Evolutionary conservation across 257 asterid genomes (phyloP), one percentile per base, ranked within the genome.

Genomic region (Solanum gandarillasii): DNA sequence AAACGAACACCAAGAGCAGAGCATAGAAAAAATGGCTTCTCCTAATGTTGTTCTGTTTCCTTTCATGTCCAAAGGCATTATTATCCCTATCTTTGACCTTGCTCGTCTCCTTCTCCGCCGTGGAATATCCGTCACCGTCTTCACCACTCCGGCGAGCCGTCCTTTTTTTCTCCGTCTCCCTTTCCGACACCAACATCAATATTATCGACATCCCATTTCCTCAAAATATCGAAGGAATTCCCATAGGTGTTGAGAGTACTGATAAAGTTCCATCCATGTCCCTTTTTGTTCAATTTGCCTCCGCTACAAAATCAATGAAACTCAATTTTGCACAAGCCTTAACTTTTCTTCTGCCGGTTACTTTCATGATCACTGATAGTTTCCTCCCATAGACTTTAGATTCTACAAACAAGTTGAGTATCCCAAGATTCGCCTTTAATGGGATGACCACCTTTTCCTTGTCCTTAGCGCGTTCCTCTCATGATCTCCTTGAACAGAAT

Each of bases 391-490:
- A 52, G 83, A 74, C 32, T 34, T 34, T 73, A 73, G 46, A 73
- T 1, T 34, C 52, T 74, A 52, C 97, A 5, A 38, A 89, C 1
- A 87, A 65, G n/a, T 91, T 88, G 20, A 90, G 92, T 35, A 91
- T 94, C 58, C 97, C 98, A 0, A 88, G 94, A 23, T 88, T 95
- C 8, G 86, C 90, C 60, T 94, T 29, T 88, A 81, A 18, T 72
- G 97, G 96, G 4, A 88, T 93, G 95, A 86, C 82, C 84, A 38
- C 29, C 92, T 94, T 90, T 34, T 71, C 94, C 83, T 8, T 0
- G 21, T 68, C 89, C 46, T 73, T 20, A 0, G 2, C 92, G 1
- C 1, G 10, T 84, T 12, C 2, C 8, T 82, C 74, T 0, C 87
- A 35, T 0, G 4, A 0, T 1, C 83, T 87, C 14, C 46, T 92